phyloP scores from a whole-genome alignment of 2,329 filamentous ascomycete genomes.

The Corniculantispora saksenae region DNA sequence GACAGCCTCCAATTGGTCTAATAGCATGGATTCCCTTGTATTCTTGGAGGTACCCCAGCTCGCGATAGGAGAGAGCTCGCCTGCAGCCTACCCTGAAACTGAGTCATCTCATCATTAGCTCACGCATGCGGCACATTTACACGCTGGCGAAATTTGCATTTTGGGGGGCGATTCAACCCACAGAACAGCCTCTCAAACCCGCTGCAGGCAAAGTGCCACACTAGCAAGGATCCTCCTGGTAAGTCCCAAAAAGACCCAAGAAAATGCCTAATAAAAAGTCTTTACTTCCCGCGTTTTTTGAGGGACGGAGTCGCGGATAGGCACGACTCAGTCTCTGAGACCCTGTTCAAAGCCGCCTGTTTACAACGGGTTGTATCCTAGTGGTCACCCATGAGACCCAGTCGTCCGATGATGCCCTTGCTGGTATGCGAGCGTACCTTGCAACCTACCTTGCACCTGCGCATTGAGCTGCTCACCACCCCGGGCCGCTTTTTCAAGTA shows the following conservation, averaged over 20 bases:
- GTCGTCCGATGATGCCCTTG: neutral
- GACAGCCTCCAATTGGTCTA: neutral
- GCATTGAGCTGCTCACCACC: neutral
- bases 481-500: neutral
- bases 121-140: neutral
- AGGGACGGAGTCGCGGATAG: neutral
- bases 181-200: neutral
- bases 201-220: neutral
- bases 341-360: neutral
- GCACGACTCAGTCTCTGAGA: neutral
- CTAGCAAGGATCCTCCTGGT: neutral
- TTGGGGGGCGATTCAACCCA: neutral
- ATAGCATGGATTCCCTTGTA: neutral
- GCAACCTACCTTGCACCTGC: neutral
- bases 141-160: neutral
- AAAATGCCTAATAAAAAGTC: neutral
- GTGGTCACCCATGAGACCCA: neutral
- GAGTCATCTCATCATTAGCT: neutral
- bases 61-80: neutral
- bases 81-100: neutral
- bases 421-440: neutral
- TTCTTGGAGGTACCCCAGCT: neutral
- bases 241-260: neutral
- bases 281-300: neutral
- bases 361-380: neutral